Evolutionary conservation across 345 rosid genomes (phyloP), one percentile per base, ranked within the genome.

Genomic region (Euphorbia peplus): DNA sequence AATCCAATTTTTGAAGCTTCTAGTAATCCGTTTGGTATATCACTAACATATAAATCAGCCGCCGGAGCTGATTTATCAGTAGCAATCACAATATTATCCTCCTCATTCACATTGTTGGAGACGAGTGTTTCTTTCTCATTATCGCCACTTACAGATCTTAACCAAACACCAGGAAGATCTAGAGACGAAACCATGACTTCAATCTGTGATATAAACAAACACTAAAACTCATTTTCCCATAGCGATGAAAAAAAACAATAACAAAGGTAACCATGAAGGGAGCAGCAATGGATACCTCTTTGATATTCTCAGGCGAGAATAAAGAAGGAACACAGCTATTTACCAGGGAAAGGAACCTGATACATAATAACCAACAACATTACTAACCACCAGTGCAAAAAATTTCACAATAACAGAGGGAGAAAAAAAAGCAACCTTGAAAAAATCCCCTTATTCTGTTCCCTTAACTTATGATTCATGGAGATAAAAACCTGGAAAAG

Each of bases 211-310:
- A n/a, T 73, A 66, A 68, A 66, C 46, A 78, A 44, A 63, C 13
- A 72, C 39, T 67, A 61, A 4, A 41, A 39, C 1, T 66, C 46
- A 76, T 58, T 71, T 19, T 72, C 52, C 64, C 68, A 60, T 60
- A 56, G 75, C 22, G 18, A 75, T 18, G n/a, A n/a, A 75, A 29
- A 69, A 64, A 32, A 51, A 73, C 5, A 14, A 46, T 16, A 18
- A 73, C 50, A 51, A 54, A 47, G 6, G 21, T 12, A 14, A 58
- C 22, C 3, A 19, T 48, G 24, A 15, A 28, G 19, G 5, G 48
- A 42, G 71, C 51, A 32, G n/a, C n/a, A n/a, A n/a, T n/a, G n/a
- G 75, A 59, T 70, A 95, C 99, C 99, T 95, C 91, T 70, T 71
- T 82, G 51, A 70, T 66, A 73, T 86, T 91, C 69, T 78, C 78